Conservation (phyloP, 768 basidiomycete genomes). For the Boletus sensibilis region DNA sequence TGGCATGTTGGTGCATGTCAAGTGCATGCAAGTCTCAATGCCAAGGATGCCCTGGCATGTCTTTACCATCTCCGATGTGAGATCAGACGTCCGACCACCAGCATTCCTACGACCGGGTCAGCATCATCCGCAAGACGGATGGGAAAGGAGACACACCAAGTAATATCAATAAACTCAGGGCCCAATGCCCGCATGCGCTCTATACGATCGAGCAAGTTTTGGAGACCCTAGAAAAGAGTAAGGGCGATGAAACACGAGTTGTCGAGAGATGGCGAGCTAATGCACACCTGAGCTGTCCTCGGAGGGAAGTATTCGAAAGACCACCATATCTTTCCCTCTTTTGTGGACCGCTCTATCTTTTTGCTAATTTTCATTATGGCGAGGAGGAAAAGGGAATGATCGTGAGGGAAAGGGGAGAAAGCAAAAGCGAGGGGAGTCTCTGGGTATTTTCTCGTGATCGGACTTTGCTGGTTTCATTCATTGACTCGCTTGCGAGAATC, state of each 20-base stretch:
- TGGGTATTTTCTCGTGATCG: slow-evolving; percentile 28
- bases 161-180: slow-evolving; percentile 98
- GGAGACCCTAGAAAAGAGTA: slow-evolving; percentile 40
- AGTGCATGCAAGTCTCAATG: slow-evolving; percentile 96
- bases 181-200: slow-evolving; percentile 95
- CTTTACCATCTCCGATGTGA: slow-evolving; percentile 92
- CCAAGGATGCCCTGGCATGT: slow-evolving; percentile 92
- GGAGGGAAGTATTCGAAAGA: slow-evolving; percentile 99
- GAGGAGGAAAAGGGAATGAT: slow-evolving; percentile 22
- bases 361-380: slow-evolving; percentile 86
- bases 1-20: slow-evolving; percentile 99
- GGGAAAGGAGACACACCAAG: slow-evolving; percentile 56
- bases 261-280: background rate
- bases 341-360: slow-evolving; percentile 83
- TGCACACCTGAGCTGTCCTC: slow-evolving; percentile 81
- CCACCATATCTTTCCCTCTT: slow-evolving; percentile 93
- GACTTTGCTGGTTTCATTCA: slow-evolving; percentile 6
- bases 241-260: background rate
- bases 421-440: background rate
- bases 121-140: background rate
- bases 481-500: background rate
- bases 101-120: slow-evolving; percentile 70
- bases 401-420: slow-evolving; percentile 15
- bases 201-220: slow-evolving; percentile 97
- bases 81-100: slow-evolving; percentile 90